Evolutionary conservation across 2,329 filamentous ascomycete species (phyloP).

Genomic region (Calonectria hawksworthii): DNA sequence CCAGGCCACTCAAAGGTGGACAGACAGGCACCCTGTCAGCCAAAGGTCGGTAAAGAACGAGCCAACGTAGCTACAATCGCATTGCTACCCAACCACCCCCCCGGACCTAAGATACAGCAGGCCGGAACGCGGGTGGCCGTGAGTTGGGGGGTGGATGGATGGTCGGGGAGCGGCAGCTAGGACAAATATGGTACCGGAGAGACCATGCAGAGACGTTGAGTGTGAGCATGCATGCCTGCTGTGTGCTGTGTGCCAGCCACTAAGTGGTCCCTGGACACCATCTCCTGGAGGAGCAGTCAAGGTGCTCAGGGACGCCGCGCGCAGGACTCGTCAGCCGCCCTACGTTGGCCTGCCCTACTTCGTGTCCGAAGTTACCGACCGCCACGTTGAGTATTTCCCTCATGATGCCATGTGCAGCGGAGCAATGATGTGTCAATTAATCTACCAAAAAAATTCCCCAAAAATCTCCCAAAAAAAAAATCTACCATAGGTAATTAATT

Average conservation of each 20-base stretch:
- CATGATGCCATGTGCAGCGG: background rate
- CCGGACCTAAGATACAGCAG: conserved; percentile 17
- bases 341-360: background rate
- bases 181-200: conserved; percentile 22
- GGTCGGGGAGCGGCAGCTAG: conserved; percentile 30
- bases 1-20: conserved; percentile 39
- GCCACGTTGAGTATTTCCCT: conserved; percentile 15
- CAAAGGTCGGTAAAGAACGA: conserved; percentile 35
- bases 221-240: background rate
- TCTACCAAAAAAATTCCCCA: background rate
- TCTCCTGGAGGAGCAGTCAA: background rate
- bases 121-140: background rate
- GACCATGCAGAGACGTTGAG: background rate
- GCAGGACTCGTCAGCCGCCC: conserved; percentile 20
- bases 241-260: background rate
- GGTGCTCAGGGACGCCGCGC: conserved; percentile 14
- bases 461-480: too few species aligned
- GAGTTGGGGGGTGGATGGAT: conserved; percentile 19
- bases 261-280: conserved; percentile 21
- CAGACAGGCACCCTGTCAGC: conserved; percentile 29
- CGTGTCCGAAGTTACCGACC: background rate
- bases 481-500: background rate
- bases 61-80: conserved; percentile 44
- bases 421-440: background rate
- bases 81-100: conserved; percentile 48